Evolutionary conservation across 768 basidiomycete genomes (phyloP).

Genomic region (Mycena polygramma): DNA sequence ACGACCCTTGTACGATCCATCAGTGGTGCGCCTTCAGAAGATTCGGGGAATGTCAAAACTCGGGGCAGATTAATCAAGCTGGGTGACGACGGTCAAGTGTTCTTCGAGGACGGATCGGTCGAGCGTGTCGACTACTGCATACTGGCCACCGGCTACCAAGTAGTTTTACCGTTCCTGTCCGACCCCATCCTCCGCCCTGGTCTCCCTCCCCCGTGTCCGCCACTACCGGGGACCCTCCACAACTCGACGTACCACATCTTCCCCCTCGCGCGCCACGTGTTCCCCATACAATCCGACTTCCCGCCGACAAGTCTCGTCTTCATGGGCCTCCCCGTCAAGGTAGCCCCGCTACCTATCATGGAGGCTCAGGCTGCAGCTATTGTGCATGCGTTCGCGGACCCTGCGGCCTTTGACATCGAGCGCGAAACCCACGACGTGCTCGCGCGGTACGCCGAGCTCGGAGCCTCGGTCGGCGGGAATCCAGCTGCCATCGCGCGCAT

Average conservation of each 20-base stretch:
- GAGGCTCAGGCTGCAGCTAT: constrained; percentile 83
- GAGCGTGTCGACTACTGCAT: constrained; percentile 75
- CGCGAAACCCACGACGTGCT: constrained; percentile 64
- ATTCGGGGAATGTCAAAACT: constrained; percentile 51
- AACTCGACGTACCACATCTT: constrained; percentile 79
- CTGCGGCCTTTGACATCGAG: constrained; percentile 60
- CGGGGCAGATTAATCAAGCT: constrained; percentile 61
- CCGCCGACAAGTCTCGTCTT: constrained; percentile 72
- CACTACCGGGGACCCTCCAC: constrained; percentile 64
- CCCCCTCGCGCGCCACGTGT: constrained; percentile 78
- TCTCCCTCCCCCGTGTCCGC: constrained; percentile 60
- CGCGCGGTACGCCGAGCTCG: constrained; percentile 61
- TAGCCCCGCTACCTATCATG: constrained; percentile 81
- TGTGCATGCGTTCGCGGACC: constrained; percentile 66
- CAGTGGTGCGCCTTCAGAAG: constrained; percentile 49
- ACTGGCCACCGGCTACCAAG: constrained; percentile 82
- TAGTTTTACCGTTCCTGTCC: constrained; percentile 73
- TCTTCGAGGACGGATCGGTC: constrained; percentile 70
- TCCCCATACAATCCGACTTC: constrained; percentile 66
- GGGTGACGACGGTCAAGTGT: constrained; percentile 57
- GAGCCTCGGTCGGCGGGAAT: constrained; percentile 47
- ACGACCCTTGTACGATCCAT: constrained; percentile 69
- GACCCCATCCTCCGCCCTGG: constrained; percentile 48
- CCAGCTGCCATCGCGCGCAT: constrained; percentile 59
- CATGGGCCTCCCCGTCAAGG: constrained; percentile 68